Evolutionary conservation across 495 filamentous ascomycete genomes (phyloP), one percentile per base, ranked within the genome.

Genomic region (Hypoxylon lienhwacheense): DNA sequence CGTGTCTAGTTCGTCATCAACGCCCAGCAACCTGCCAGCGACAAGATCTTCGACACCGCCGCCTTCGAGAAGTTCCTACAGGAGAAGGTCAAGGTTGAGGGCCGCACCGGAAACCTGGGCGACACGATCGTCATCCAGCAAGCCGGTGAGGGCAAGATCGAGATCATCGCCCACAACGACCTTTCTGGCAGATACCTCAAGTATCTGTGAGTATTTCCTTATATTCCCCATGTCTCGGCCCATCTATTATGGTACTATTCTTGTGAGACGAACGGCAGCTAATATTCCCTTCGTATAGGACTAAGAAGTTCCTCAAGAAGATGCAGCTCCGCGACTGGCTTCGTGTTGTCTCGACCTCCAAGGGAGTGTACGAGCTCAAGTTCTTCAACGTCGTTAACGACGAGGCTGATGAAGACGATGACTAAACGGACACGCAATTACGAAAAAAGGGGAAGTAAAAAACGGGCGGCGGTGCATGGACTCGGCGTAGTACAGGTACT

Each of bases 221-320:
- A 2, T n/a, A 41, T 41, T 33, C 4, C 6, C 17, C 1, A 10
- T 12, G 6, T 2, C n/a, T 17, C 3, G n/a, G n/a, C n/a, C n/a
- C n/a, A n/a, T n/a, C n/a, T n/a, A n/a, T n/a, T n/a, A n/a, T n/a
- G n/a, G n/a, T n/a, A n/a, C n/a, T n/a, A n/a, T 6, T 25, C n/a
- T 11, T 3, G 15, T 32, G 28, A n/a, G 33, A 8, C 15, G 16
- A 12, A 28, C 47, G 17, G 29, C 47, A 47, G 6, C 37, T 60
- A 32, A 61, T 31, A 43, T 35, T 29, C 50, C 7, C 14, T 21
- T 44, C 60, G 19, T 45, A 61, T 63, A 96, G 91, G 74, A 98
- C 93, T 73, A 98, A 98, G 89, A 98, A 97, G 82, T 98, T 95
- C 86, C 88, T 98, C 75, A 98, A 98, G 89, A 98, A 98, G 87